phyloP scores from a whole-genome alignment of 2,329 filamentous ascomycete genomes.

The Pyrenochaeta sp. region DNA sequence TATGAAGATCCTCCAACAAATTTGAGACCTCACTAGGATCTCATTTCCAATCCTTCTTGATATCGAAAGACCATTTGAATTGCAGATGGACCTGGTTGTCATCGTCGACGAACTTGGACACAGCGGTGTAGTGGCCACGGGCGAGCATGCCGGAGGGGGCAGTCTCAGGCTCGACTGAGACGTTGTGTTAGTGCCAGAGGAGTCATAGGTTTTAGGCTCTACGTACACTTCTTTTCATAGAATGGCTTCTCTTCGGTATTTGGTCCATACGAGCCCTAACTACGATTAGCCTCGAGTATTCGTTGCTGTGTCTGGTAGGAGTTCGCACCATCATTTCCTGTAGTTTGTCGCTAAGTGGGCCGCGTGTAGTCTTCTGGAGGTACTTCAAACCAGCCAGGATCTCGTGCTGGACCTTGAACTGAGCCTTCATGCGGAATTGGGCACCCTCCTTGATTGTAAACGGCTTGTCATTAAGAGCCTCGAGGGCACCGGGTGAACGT shows the following conservation, averaged over 20 bases:
- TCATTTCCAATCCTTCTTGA: conserved; percentile 90
- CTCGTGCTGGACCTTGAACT: conserved; percentile 96
- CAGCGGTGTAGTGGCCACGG: conserved; percentile 88
- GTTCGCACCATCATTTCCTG: conserved; percentile 92
- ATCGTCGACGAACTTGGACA: conserved; percentile 93
- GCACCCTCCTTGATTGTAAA: conserved; percentile 98
- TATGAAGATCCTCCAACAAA: conserved; percentile 7
- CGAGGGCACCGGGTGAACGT: conserved; percentile 74
- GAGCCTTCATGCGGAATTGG: conserved; percentile 92
- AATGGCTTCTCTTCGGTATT: conserved; percentile 86
- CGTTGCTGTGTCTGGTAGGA: not conserved
- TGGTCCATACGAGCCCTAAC: conserved; percentile 87
- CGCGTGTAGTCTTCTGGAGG: conserved; percentile 90
- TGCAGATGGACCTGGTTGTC: conserved; percentile 88
- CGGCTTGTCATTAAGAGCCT: conserved; percentile 84
- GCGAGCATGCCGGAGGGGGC: conserved; percentile 90
- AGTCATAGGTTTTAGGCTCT: not conserved
- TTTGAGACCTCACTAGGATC: conserved; percentile 1
- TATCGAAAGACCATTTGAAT: conserved; percentile 97
- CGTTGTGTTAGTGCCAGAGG: conserved; percentile 4
- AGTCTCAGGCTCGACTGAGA: conserved; percentile 84
- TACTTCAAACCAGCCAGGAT: conserved; percentile 96
- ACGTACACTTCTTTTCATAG: conserved; percentile 91
- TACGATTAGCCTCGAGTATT: conserved; percentile 15
- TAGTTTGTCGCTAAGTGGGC: conserved; percentile 88